Base-by-base conservation (phyloP, 179 eudicot genomes). In the Actinidia polygama region DNA sequence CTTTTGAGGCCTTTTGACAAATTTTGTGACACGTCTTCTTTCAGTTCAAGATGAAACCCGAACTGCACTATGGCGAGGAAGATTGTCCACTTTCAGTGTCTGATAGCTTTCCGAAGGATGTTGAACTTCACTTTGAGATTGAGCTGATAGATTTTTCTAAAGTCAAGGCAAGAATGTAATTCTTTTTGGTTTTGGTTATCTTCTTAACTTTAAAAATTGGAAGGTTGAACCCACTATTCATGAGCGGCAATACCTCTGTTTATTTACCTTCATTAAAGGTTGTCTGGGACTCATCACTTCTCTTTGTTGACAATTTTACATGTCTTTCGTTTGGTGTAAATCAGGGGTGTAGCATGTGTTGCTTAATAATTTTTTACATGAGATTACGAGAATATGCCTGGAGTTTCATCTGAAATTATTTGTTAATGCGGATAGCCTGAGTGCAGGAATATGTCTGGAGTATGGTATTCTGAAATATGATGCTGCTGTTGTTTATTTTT, bases 11-110 rank as follows among this genome's bases (percentile, higher is more conserved):
- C 36, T 30, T 18, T 58, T 75, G 62, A 80, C 72, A 30, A n/a
- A 63, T 51, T 51, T 50, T 79, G 16, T 68, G 53, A 11, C 66
- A 30, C 49, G 57, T 84, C 69, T 70, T 74, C 76, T 82, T 88
- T 86, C 95, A 97, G 98, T 91, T 97, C 85, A 95, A 91, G 88
- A 90, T 97, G 92, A 95, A 95, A 88, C 88, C 99, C 66, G 98
- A 90, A 84, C 84, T 97, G 93, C 98, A 97, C 85, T 96, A 92
- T 85, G 98, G 94, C 40, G 99, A 97, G 90, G 92, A 88, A 78
- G 91, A 93, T 84, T 97, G 99, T 84, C 99, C 98, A 19, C 92
- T 94, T 86, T 83, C 94, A 78, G 92, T 84, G 84, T 85, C 95
- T 10, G 97, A 91, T 47, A 86, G 87, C 89, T 92, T 97, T 81